Percentiles rank a stretch among this genome's conserved stretches.
These are phyloP conservation scores for Sindora glabra DNA, from an alignment of 306 rosid genomes.

Conservation along the genomic window DNA sequence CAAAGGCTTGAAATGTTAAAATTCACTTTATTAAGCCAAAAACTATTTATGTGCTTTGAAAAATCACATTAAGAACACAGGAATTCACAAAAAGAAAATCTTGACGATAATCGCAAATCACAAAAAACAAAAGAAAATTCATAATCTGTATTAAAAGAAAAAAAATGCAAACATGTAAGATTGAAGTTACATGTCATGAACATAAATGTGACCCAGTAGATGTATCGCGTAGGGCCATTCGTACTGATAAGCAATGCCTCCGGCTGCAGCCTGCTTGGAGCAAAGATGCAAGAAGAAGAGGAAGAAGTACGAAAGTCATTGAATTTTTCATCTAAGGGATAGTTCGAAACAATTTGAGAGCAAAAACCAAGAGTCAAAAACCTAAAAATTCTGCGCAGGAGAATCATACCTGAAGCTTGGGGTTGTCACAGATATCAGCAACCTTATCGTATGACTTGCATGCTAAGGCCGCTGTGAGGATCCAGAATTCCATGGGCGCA, in stretches of 20 bases:
- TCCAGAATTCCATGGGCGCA: slow-evolving; percentile 62
- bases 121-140: background rate
- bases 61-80: no score
- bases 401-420: slow-evolving; percentile 61
- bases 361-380: background rate
- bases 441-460: slow-evolving; percentile 53
- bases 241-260: slow-evolving; percentile 60
- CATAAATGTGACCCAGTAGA: slow-evolving; percentile 60
- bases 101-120: no score
- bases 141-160: no score
- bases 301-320: background rate
- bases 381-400: background rate
- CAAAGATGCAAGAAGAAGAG: background rate
- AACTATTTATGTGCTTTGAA: no score
- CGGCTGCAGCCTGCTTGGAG: slow-evolving; percentile 57
- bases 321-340: background rate
- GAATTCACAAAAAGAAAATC: no score
- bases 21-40: no score
- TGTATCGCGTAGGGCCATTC: slow-evolving; percentile 82
- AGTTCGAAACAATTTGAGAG: background rate
- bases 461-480: slow-evolving; percentile 37
- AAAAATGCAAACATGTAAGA: background rate
- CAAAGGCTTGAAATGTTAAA: no score
- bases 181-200: slow-evolving; percentile 59
- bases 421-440: slow-evolving; percentile 58